Percentiles rank a stretch among this genome's conserved stretches.
Conservation (phyloP, 1,284 basidiomycete genomes). For the Ustanciosporium gigantosporum region DNA sequence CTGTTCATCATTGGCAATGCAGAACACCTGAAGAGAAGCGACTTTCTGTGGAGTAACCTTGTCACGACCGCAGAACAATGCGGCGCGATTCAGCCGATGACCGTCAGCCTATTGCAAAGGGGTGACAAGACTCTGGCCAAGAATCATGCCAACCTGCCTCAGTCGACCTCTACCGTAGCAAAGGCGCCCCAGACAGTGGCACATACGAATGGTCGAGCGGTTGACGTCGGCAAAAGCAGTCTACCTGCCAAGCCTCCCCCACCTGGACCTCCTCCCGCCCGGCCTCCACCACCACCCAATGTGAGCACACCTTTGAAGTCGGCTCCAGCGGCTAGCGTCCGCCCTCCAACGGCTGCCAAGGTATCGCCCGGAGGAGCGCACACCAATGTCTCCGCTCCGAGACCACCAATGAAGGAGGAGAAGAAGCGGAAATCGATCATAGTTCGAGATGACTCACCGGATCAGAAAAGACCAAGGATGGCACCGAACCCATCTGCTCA, state of each 20-base stretch:
- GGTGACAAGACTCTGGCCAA: slow-evolving; percentile 29
- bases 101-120: slow-evolving; percentile 23
- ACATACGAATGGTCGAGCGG: too few species aligned
- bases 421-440: not conserved
- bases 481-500: not conserved
- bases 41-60: slow-evolving; percentile 62
- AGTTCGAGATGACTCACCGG: not conserved
- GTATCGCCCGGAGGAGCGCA: too few species aligned
- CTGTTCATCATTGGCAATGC: slow-evolving; percentile 91
- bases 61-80: slow-evolving; percentile 40
- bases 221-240: too few species aligned
- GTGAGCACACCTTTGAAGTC: not conserved
- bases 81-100: slow-evolving; percentile 25
- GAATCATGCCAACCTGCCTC: slow-evolving; percentile 3
- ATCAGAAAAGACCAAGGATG: too few species aligned
- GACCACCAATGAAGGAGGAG: not conserved
- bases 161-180: not conserved
- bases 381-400: too few species aligned
- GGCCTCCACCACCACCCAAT: not conserved
- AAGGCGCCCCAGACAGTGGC: not conserved
- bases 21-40: slow-evolving; percentile 76
- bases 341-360: not conserved
- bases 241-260: too few species aligned
- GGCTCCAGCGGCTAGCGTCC: not conserved
- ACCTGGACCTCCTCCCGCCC: not conserved